Conservation (phyloP, 306 rosid genomes). For the Lathyrus tuberosus region DNA sequence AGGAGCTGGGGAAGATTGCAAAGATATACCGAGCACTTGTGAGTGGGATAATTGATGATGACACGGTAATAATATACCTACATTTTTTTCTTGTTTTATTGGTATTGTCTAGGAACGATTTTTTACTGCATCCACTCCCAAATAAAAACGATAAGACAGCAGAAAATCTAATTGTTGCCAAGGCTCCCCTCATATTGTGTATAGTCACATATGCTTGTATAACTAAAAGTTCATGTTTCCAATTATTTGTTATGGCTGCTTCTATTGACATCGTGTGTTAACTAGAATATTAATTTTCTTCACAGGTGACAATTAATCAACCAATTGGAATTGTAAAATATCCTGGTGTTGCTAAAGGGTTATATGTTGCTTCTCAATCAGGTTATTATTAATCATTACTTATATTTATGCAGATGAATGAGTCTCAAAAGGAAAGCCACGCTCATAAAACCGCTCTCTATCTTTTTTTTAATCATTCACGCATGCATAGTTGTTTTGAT, state of each 20-base stretch:
- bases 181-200: neutral
- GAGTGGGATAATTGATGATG: conserved; percentile 68
- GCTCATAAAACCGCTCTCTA: neutral
- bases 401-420: neutral
- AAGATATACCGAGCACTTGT: conserved; percentile 83
- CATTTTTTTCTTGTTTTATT: neutral
- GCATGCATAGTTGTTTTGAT: conserved; percentile 26
- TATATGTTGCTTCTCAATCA: conserved; percentile 52
- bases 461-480: conserved; percentile 22
- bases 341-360: conserved; percentile 71
- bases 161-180: neutral
- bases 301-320: conserved; percentile 71
- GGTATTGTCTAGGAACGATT: neutral
- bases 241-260: too few species aligned
- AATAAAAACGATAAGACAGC: neutral
- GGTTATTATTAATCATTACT: conserved; percentile 37
- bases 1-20: conserved; percentile 67
- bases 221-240: too few species aligned
- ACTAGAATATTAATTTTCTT: conserved; percentile 33
- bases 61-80: conserved; percentile 57
- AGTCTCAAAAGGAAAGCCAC: conserved; percentile 21
- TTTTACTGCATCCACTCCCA: neutral
- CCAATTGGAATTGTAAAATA: conserved; percentile 77
- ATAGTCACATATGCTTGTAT: neutral
- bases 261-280: conserved; percentile 13